Base-by-base conservation (phyloP, 2,329 filamentous ascomycete species). In the Tetracladium maxilliforme region DNA sequence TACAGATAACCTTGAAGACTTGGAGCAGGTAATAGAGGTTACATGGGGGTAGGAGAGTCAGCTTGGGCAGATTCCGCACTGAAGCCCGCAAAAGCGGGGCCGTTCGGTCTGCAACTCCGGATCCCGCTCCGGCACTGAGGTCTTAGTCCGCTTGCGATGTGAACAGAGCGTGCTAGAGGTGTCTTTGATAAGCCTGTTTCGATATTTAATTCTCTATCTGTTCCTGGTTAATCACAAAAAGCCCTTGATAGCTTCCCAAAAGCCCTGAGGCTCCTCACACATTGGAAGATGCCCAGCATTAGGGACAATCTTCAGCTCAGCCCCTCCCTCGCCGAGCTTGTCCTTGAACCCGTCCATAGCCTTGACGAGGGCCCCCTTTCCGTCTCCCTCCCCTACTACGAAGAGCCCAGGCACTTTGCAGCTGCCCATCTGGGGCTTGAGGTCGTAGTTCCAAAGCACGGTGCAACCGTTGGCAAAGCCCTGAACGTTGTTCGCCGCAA, bases 221-320 rank as follows among this genome's bases (percentile, higher is more conserved):
- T n/a, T n/a, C n/a, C n/a, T n/a, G n/a, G n/a, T n/a, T n/a, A n/a
- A n/a, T 40, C 36, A 64, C 30, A 81, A 36, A 33, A 79, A 80
- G 7, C 47, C 54, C 21, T 57, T 52, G 3, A 87, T 56, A 22
- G 68, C 67, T 15, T 63, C 53, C 43, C 74, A 74, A 44, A 86
- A 84, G 4, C 61, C 70, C 29, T 58, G 51, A 1, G 79, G 73
- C 35, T 70, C 65, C 51, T 92, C 83, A 23, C 72, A 72, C 80
- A 92, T 92, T 1, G 83, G 83, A 40, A 92, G 49, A 54, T 92
- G 83, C 0, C 83, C 83, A 0, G 81, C 71, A 7, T 62, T 54
- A 0, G 78, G 66, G 7, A 92, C 65, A 29, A 78, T 48, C 43
- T 63, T 69, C 35, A 84, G 61, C 30, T 68, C 60, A 0, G 62